phyloP scores from a whole-genome alignment of 2,329 filamentous ascomycete genomes.

The Ascochyta lentis region DNA sequence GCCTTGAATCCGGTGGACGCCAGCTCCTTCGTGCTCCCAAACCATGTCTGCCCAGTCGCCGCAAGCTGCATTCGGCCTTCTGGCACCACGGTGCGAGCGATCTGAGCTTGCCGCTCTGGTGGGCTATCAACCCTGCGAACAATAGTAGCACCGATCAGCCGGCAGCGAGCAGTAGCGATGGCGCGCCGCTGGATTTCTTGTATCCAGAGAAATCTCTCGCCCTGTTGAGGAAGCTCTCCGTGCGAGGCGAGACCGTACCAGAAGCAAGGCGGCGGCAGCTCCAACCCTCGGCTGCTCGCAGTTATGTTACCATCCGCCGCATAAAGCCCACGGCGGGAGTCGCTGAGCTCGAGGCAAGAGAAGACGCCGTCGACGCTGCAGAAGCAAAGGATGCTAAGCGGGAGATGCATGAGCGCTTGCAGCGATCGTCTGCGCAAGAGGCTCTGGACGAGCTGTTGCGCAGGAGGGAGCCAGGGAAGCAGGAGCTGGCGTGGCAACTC shows the following conservation, averaged over 20 bases:
- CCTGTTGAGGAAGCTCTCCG: constrained; percentile 41
- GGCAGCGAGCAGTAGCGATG: constrained; percentile 9
- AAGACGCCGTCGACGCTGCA: constrained; percentile 17
- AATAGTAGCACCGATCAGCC: constrained; percentile 11
- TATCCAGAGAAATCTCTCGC: constrained; percentile 56
- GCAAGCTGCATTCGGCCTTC: constrained; percentile 62
- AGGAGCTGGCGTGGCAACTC: constrained; percentile 48
- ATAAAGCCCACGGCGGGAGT: neutral
- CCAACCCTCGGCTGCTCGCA: neutral
- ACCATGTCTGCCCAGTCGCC: constrained; percentile 51
- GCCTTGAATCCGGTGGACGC: constrained; percentile 63
- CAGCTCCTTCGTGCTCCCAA: constrained; percentile 55
- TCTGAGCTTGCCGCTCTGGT: constrained; percentile 49
- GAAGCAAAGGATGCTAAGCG: constrained; percentile 20
- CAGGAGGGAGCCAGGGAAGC: constrained; percentile 23
- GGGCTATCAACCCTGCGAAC: constrained; percentile 21
- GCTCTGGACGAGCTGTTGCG: constrained; percentile 29
- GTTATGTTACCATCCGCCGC: constrained; percentile 3
- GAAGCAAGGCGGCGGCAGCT: neutral
- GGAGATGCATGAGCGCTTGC: constrained; percentile 30
- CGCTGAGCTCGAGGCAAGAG: neutral
- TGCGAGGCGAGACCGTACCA: constrained; percentile 7
- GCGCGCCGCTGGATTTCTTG: constrained; percentile 54
- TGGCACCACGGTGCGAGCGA: constrained; percentile 63
- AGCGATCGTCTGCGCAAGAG: constrained; percentile 21